Evolutionary conservation across 306 rosid species (phyloP).

Genomic region (Albizia julibrissin): DNA sequence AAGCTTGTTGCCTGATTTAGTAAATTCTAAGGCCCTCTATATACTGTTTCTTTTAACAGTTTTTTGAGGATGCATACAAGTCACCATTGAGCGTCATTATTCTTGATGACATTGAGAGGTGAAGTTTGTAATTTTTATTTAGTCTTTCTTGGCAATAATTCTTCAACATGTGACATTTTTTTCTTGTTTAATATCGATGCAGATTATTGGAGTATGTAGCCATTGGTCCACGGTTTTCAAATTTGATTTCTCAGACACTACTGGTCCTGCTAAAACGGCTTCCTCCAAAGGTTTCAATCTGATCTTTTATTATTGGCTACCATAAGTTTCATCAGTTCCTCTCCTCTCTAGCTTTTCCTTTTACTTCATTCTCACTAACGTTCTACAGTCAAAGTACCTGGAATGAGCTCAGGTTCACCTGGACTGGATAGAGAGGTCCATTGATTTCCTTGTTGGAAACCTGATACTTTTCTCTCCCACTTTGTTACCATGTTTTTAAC

Average conservation of each 20-base stretch:
- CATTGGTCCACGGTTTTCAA: constrained; percentile 97
- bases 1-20: constrained; percentile 9
- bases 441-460: constrained; percentile 7
- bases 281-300: constrained; percentile 83
- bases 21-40: constrained; percentile 27
- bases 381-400: constrained; percentile 10
- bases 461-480: background rate
- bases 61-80: constrained; percentile 98
- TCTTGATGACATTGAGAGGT: constrained; percentile 99
- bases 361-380: constrained; percentile 11
- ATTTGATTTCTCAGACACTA: constrained; percentile 81
- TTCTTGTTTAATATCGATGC: constrained; percentile 25
- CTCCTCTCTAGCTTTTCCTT: background rate
- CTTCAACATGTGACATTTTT: constrained; percentile 15
- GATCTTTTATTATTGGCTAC: constrained; percentile 14
- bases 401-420: constrained; percentile 12
- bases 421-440: background rate
- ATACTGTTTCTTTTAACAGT: constrained; percentile 48
- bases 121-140: constrained; percentile 32
- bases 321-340: background rate
- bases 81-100: constrained; percentile 92
- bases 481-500: background rate
- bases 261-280: constrained; percentile 83
- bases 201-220: constrained; percentile 89
- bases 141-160: constrained; percentile 24